Evolutionary conservation across 768 basidiomycete species (phyloP).

Genomic region (Amanita phalloides): DNA sequence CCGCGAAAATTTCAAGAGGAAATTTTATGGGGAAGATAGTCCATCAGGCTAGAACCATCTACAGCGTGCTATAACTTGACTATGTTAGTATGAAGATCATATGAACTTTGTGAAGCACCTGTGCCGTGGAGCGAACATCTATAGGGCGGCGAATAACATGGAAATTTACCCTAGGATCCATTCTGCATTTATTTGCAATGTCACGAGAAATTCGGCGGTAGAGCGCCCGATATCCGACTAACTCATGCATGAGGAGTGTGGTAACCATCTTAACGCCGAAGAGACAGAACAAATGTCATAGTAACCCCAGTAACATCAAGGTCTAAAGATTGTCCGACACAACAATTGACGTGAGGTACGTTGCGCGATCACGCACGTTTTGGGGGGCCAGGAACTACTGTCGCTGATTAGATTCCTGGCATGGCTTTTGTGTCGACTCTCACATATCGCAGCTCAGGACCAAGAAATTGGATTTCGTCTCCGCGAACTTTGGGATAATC

Average conservation of each 20-base stretch:
- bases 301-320: neutral
- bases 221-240: neutral
- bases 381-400: neutral
- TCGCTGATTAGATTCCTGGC: neutral
- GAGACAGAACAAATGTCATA: neutral
- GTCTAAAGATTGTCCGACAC: neutral
- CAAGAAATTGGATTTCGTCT: neutral
- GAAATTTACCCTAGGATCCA: neutral
- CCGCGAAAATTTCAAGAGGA: neutral
- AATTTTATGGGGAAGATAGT: neutral
- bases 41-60: neutral
- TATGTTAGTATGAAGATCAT: neutral
- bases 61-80: no score
- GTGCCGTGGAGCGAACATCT: neutral
- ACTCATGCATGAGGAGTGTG: neutral
- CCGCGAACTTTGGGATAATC: neutral
- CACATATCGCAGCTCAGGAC: neutral
- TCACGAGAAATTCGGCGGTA: neutral
- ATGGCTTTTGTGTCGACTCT: neutral
- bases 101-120: neutral
- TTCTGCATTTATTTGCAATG: neutral
- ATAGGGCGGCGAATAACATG: neutral
- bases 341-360: neutral
- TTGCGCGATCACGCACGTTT: neutral
- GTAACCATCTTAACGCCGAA: neutral